Conservation (phyloP, 2,329 filamentous ascomycete genomes). For the Fusarium euwallaceae region DNA sequence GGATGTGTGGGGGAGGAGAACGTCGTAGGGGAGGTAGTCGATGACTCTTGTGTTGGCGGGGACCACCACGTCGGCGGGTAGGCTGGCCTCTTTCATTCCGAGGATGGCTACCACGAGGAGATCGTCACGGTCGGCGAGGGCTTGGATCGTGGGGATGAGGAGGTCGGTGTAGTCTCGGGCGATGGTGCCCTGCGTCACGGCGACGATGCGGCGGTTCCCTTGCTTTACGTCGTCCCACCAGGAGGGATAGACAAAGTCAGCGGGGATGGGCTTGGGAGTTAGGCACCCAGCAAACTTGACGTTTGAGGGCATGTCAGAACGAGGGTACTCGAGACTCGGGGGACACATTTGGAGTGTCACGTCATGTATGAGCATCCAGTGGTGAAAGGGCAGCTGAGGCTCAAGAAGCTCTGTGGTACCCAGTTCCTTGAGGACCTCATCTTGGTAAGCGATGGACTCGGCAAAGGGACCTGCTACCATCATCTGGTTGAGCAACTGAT, state of each 20-base stretch:
- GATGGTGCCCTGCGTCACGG: constrained; percentile 63
- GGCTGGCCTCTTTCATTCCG: constrained; percentile 41
- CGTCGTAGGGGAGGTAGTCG: constrained; percentile 64
- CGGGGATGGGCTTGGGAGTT: constrained; percentile 49
- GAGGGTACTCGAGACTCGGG: constrained; percentile 55
- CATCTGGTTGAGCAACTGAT: constrained; percentile 47
- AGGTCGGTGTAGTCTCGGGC: constrained; percentile 56
- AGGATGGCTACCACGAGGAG: constrained; percentile 51
- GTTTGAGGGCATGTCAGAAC: constrained; percentile 52
- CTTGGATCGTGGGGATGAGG: constrained; percentile 59
- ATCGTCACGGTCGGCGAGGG: constrained; percentile 57
- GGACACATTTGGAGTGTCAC: constrained; percentile 54
- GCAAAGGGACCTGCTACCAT: constrained; percentile 41
- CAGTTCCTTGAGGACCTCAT: constrained; percentile 45
- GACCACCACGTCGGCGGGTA: constrained; percentile 46
- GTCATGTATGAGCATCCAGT: constrained; percentile 49
- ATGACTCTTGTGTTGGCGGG: constrained; percentile 59
- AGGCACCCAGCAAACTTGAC: constrained; percentile 60
- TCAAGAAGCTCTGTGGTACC: constrained; percentile 44
- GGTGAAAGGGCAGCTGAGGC: constrained; percentile 42
- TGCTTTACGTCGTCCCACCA: constrained; percentile 61
- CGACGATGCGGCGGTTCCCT: constrained; percentile 56
- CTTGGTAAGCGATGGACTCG: constrained; percentile 39
- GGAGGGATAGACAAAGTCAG: constrained; percentile 51
- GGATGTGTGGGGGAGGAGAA: constrained; percentile 58